These are phyloP conservation scores for Thuidium tamariscinum DNA, from an alignment of 225 moss, liverwort and hornwort species.

Conservation along the genomic window DNA sequence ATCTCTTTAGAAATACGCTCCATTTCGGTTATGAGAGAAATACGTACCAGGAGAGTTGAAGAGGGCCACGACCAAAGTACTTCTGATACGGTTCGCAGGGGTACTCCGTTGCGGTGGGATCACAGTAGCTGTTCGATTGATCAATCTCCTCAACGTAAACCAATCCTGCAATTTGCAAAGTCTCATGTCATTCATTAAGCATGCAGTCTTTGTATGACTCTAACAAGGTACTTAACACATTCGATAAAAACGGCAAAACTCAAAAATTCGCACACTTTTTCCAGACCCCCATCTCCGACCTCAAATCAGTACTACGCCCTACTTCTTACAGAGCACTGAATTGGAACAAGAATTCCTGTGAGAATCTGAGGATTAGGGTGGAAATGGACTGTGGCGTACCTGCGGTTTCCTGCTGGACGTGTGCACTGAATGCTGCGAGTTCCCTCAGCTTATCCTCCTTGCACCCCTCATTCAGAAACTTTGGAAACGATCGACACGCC, in stretches of 20 bases:
- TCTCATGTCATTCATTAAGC: too few relatives aligned
- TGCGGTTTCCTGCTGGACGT: constrained; percentile 74
- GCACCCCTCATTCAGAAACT: constrained; percentile 30
- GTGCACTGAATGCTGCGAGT: constrained; percentile 82
- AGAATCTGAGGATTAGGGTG: not conserved
- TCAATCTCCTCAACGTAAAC: constrained; percentile 63
- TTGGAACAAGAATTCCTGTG: not conserved
- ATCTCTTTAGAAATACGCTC: not conserved
- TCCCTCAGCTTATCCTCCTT: constrained; percentile 17
- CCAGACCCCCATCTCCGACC: too few relatives aligned
- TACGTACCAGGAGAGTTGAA: constrained; percentile 49
- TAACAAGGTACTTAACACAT: not conserved
- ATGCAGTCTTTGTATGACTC: not conserved
- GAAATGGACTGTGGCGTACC: constrained; percentile 7
- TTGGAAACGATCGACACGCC: constrained; percentile 38
- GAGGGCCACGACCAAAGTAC: constrained; percentile 62
- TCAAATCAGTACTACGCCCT: not conserved
- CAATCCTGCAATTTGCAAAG: constrained; percentile 33
- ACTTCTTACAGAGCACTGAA: not conserved
- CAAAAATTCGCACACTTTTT: not conserved
- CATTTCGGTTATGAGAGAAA: not conserved
- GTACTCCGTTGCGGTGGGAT: constrained; percentile 11
- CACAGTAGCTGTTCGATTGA: constrained; percentile 49
- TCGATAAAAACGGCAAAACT: not conserved
- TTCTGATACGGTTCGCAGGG: constrained; percentile 42